Conservation (phyloP, 78 protist genomes). For the Emiliania huxleyi region DNA sequence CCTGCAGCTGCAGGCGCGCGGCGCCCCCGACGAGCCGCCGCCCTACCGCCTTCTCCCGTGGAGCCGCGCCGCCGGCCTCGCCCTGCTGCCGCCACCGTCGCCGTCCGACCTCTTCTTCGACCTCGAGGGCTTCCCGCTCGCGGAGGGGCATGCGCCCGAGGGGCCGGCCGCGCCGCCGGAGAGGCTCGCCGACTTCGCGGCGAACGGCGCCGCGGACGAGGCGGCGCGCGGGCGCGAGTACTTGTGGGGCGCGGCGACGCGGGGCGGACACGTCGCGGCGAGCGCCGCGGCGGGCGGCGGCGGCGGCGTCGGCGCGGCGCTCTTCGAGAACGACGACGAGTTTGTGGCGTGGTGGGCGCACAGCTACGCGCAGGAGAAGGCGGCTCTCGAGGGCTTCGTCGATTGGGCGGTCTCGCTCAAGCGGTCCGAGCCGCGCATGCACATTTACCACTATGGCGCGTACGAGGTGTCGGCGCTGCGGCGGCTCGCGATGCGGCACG, state of each 20-base stretch:
- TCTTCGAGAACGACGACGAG: background rate
- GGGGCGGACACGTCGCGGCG: background rate
- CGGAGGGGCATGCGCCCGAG: background rate
- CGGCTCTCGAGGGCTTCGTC: background rate
- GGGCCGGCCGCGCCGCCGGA: background rate
- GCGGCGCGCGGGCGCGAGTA: background rate
- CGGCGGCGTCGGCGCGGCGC: background rate
- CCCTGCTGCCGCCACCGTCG: background rate
- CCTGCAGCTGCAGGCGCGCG: background rate
- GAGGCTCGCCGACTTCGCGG: background rate
- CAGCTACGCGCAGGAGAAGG: background rate
- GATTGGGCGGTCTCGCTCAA: background rate
- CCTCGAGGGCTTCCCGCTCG: background rate
- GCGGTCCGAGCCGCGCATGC: background rate
- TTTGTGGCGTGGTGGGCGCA: conserved; percentile 10
- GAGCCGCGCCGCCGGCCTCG: background rate
- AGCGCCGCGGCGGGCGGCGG: background rate
- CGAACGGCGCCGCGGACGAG: background rate
- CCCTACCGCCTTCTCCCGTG: background rate
- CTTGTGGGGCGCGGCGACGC: background rate
- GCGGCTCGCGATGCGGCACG: background rate
- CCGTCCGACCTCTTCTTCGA: background rate
- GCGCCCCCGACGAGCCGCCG: background rate
- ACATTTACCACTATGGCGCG: conserved; percentile 2
- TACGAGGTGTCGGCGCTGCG: background rate